A percentile compares a stretch with the other conserved stretches of the same genome.
Conservation (phyloP, 2,329 filamentous ascomycete species). For the Botrytis fabae region DNA sequence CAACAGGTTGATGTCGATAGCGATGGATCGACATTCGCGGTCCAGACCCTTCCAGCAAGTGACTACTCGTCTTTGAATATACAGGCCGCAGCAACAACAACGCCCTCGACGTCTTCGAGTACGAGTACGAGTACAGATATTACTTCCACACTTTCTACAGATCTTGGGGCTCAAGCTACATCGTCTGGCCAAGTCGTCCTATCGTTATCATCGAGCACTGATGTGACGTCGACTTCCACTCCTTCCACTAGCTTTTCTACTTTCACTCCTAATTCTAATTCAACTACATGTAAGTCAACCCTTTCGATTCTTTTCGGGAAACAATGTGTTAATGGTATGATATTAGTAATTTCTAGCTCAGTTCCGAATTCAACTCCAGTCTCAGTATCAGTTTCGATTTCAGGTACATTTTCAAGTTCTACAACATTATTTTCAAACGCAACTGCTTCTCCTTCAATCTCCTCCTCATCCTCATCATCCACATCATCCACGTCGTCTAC, state of each 20-base stretch:
- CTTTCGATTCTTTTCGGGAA: conserved; percentile 10
- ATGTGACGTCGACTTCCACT: conserved; percentile 33
- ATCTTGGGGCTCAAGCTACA: conserved; percentile 19
- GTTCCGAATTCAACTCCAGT: conserved; percentile 23
- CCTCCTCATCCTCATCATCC: conserved; percentile 22
- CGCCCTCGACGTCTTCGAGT: conserved; percentile 15
- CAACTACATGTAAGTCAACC: conserved; percentile 36
- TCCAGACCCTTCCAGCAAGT: conserved; percentile 28
- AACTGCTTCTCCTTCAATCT: conserved; percentile 23
- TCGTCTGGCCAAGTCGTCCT: conserved; percentile 29
- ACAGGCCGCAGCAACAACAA: conserved; percentile 25
- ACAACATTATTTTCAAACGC: conserved; percentile 18
- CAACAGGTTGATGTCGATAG: conserved; percentile 39
- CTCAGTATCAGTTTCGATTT: conserved; percentile 16
- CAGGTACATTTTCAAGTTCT: conserved; percentile 30
- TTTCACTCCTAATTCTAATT: conserved; percentile 37
- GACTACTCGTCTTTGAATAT: conserved; percentile 14
- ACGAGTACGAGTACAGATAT: conserved; percentile 7
- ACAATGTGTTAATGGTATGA: conserved; percentile 24
- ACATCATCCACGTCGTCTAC: conserved; percentile 16
- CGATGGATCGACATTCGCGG: conserved; percentile 35
- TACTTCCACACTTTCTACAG: conserved; percentile 12
- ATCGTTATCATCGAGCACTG: conserved; percentile 29
- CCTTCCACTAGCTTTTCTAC: conserved; percentile 37
- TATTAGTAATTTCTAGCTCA: conserved; percentile 39